Base-by-base conservation (phyloP, 2,329 filamentous ascomycete genomes). In the Leptoxyphium fumago region DNA sequence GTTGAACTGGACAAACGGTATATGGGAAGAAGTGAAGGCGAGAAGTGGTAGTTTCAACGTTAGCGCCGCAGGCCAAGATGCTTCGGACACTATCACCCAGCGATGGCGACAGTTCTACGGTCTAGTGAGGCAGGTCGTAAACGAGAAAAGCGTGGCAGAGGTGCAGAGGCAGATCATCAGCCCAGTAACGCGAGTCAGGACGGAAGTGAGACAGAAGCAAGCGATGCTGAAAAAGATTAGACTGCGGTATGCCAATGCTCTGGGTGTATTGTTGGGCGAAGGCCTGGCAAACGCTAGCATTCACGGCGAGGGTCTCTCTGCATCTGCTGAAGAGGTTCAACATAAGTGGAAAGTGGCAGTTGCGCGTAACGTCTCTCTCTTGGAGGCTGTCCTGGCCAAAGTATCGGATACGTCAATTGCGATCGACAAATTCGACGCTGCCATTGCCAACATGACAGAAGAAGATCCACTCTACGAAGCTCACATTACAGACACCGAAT, bases 211-310 rank as follows among this genome's bases (percentile, higher is more conserved):
- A 40, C 70, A 68, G 47, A 95, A 93, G 61, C 81, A 83, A 55
- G 73, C 73, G 2, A 74, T 73, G 15, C 70, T 96, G 41, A 80
- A 75, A 55, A 77, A 77, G 53, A 69, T 94, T 50, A 76, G 83
- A 40, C 76, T 88, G 56, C 78, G 89, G 62, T 87, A 85, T 44
- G 85, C 89, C 1, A 88, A 84, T 55, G 84, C 85, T 1, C 70
- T 96, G 3, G 91, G 91, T 13, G 77, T 95, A 4, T 68, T 98
- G 21, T 80, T 95, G 52, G 85, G 89, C 44, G 86, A 94, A 58
- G 87, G 84, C 2, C 67, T 95, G 40, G 78, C 77, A 41, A 70
- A 69, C 40, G 68, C 71, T 48, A 69, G 55, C 43, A 52, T 53
- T 9, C 58, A 62, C 46, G 56, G 56, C 1, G 57, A 60, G 28